phyloP scores from a whole-genome alignment of 1,284 basidiomycete genomes.

The Peniophora sp. region DNA sequence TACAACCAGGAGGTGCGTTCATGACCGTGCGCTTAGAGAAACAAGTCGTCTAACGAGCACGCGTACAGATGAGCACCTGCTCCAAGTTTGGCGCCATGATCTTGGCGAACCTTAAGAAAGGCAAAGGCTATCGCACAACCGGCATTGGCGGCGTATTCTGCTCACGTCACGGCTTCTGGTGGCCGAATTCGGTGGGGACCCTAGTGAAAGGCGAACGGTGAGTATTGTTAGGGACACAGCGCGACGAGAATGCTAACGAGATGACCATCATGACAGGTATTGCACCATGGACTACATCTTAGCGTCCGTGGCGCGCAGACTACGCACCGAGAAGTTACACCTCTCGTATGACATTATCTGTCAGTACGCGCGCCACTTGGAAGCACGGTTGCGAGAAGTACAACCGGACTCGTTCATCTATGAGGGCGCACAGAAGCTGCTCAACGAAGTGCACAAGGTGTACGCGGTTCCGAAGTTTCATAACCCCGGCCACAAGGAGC shows the following conservation, averaged over 20 bases:
- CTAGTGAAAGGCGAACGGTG: background rate
- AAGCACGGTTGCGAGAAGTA: background rate
- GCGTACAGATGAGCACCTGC: background rate
- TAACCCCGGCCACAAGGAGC: conserved; percentile 8
- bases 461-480: conserved; percentile 16
- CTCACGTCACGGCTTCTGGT: background rate
- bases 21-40: background rate
- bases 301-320: background rate
- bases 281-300: background rate
- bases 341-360: background rate
- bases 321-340: background rate
- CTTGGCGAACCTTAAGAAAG: background rate
- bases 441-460: background rate
- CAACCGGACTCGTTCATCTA: background rate
- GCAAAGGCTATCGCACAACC: background rate
- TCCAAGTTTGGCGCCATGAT: background rate
- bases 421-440: background rate
- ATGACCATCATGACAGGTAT: background rate
- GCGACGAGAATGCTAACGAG: no score
- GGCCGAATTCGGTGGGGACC: background rate
- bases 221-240: background rate
- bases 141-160: background rate
- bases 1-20: background rate
- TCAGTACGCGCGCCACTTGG: background rate
- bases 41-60: background rate